Evolutionary conservation across 2,329 filamentous ascomycete genomes (phyloP).

Genomic region (Emergomyces africanus): DNA sequence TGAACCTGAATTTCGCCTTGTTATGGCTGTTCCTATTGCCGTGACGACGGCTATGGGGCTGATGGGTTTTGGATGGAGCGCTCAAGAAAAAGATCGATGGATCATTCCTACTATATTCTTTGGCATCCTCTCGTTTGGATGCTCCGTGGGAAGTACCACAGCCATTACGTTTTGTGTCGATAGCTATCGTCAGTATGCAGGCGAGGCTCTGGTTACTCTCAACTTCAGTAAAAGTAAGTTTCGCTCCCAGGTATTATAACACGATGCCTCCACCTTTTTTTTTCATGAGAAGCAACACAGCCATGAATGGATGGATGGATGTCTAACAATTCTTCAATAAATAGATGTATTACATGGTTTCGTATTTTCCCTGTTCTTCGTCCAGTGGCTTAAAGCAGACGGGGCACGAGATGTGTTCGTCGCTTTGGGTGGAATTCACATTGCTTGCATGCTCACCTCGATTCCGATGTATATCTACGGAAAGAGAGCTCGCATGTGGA

Average conservation of each 20-base stretch:
- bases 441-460: slow-evolving; percentile 58
- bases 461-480: slow-evolving; percentile 93
- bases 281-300: background rate
- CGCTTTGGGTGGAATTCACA: slow-evolving; percentile 73
- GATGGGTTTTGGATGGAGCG: slow-evolving; percentile 96
- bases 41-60: slow-evolving; percentile 70
- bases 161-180: slow-evolving; percentile 91
- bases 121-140: slow-evolving; percentile 82
- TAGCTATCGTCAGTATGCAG: slow-evolving; percentile 83
- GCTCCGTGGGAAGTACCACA: slow-evolving; percentile 78
- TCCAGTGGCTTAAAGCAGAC: slow-evolving; percentile 63
- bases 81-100: slow-evolving; percentile 60
- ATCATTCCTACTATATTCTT: slow-evolving; percentile 93
- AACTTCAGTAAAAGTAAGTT: slow-evolving; percentile 75
- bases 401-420: slow-evolving; percentile 70
- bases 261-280: no score
- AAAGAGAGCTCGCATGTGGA: slow-evolving; percentile 90
- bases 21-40: slow-evolving; percentile 74
- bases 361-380: slow-evolving; percentile 79
- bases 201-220: slow-evolving; percentile 83
- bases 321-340: slow-evolving; percentile 10
- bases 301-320: background rate
- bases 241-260: background rate
- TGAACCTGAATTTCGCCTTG: slow-evolving; percentile 81
- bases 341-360: slow-evolving; percentile 71